phyloP scores from a whole-genome alignment of 2,329 filamentous ascomycete species.

The Arthrobotrys sinensis region DNA sequence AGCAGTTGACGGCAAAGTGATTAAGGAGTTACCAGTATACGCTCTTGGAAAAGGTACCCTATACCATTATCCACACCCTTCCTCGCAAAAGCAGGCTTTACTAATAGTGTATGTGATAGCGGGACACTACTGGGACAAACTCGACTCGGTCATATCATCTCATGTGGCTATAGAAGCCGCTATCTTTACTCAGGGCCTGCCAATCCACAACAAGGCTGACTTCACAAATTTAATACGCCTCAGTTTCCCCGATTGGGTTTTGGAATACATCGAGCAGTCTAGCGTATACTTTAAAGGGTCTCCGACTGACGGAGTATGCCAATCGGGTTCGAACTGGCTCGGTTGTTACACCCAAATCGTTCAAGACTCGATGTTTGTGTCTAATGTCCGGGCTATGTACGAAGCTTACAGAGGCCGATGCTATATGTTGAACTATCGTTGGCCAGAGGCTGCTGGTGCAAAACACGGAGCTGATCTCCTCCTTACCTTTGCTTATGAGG shows the following conservation, averaged over 20 bases:
- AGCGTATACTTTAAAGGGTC: not conserved
- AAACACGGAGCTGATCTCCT: constrained; percentile 6
- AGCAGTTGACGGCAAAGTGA: not conserved
- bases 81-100: not conserved
- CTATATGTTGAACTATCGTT: constrained; percentile 14
- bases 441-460: not conserved
- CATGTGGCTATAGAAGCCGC: constrained; percentile 1
- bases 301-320: not conserved
- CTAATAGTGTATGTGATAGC: constrained; percentile 1
- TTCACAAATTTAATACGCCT: not conserved
- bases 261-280: not conserved
- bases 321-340: not conserved
- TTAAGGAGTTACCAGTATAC: constrained; percentile 2
- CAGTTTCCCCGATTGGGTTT: not conserved
- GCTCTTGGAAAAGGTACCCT: not conserved
- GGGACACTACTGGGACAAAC: not conserved
- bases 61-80: not conserved
- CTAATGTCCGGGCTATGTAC: not conserved
- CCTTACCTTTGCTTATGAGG: not conserved
- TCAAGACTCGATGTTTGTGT: constrained; percentile 20
- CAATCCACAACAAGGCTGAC: not conserved
- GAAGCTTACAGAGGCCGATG: constrained; percentile 2
- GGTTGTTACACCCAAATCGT: not conserved
- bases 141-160: constrained; percentile 1
- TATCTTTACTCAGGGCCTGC: not conserved